A percentile compares a stretch with the other conserved stretches of the same genome.
phyloP scores from a whole-genome alignment of 2,329 filamentous ascomycete genomes.

The Conoideocrella luteorostrata region DNA sequence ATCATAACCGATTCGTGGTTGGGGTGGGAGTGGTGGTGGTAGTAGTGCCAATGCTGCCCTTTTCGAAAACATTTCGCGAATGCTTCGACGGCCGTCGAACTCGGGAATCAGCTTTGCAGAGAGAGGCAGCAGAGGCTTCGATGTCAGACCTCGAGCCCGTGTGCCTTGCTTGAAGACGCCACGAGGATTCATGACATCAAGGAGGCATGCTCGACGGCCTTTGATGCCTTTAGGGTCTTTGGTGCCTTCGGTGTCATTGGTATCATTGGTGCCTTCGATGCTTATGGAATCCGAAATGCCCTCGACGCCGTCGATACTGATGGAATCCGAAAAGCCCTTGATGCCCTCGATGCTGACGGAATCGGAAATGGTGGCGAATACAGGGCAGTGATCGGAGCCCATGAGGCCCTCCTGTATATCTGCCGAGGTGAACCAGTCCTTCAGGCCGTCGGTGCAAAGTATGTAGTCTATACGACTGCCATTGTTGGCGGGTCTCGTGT shows the following conservation, averaged over 20 bases:
- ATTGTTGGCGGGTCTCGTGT: conserved; percentile 91
- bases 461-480: conserved; percentile 93
- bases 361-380: conserved; percentile 70
- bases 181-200: conserved; percentile 71
- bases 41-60: too few relatives aligned
- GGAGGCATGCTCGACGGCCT: too few relatives aligned
- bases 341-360: conserved; percentile 46
- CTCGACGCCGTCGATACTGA: too few relatives aligned
- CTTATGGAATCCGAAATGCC: too few relatives aligned
- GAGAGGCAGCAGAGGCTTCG: conserved; percentile 61
- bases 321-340: too few relatives aligned
- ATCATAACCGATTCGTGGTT: too few relatives aligned
- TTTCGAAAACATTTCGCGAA: conserved; percentile 81
- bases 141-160: conserved; percentile 59
- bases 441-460: conserved; percentile 72
- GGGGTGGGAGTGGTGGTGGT: not conserved
- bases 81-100: conserved; percentile 76
- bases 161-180: conserved; percentile 64
- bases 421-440: conserved; percentile 69
- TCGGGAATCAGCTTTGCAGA: conserved; percentile 83
- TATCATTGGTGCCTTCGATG: too few relatives aligned
- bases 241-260: too few relatives aligned
- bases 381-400: conserved; percentile 95
- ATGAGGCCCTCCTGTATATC: conserved; percentile 91
- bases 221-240: too few relatives aligned